Evolutionary conservation across 495 filamentous ascomycete species (phyloP).

Genomic region (Chlorociboria aeruginascens): DNA sequence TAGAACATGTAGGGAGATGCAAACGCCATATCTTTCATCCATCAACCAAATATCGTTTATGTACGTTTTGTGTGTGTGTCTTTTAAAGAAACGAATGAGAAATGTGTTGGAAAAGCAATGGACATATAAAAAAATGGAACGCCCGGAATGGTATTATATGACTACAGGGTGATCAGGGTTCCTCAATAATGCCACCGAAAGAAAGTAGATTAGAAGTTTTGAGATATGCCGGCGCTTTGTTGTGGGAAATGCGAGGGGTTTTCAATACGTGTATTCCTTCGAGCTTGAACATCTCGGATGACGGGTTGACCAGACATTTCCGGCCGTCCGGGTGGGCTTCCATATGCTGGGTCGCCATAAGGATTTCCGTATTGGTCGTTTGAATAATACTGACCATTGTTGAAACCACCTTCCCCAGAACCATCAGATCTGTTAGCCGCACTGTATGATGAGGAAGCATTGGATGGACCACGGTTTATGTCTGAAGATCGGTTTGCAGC

Average conservation of each 20-base stretch:
- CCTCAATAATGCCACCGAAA: not conserved
- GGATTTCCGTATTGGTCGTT: constrained; percentile 33
- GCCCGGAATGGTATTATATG: no score
- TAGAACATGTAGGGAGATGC: no score
- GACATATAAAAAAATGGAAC: no score
- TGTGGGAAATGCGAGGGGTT: constrained; percentile 76
- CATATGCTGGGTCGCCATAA: constrained; percentile 29
- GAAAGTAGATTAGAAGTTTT: constrained; percentile 62
- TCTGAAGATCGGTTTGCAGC: constrained; percentile 47
- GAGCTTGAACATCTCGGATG: constrained; percentile 84
- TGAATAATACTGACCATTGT: constrained; percentile 30
- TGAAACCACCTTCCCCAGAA: constrained; percentile 55
- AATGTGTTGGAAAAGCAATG: no score
- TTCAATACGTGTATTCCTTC: constrained; percentile 89
- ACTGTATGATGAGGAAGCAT: constrained; percentile 94
- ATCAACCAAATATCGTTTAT: no score
- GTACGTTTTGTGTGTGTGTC: no score
- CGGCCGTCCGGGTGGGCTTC: constrained; percentile 17
- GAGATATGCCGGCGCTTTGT: constrained; percentile 92
- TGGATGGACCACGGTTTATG: constrained; percentile 83
- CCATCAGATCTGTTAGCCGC: constrained; percentile 69
- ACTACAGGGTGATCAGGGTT: no score
- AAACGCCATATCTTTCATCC: no score
- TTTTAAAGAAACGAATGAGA: no score
- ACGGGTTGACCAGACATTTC: constrained; percentile 53